Evolutionary conservation across 495 filamentous ascomycete genomes (phyloP).

Genomic region (Podospora didyma): DNA sequence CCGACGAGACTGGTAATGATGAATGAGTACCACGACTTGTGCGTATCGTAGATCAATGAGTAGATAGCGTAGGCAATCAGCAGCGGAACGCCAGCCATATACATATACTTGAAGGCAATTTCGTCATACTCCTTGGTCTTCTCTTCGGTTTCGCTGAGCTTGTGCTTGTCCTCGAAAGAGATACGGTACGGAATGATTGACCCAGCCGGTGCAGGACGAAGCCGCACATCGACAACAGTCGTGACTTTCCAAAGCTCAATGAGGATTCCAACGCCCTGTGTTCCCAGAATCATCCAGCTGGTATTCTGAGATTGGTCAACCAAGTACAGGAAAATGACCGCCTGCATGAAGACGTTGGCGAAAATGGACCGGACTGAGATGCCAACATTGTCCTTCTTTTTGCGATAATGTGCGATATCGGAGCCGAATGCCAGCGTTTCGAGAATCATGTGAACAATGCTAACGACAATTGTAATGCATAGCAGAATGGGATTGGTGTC

Average conservation of each 20-base stretch:
- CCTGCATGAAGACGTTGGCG: conserved; percentile 97
- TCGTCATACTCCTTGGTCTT: conserved; percentile 98
- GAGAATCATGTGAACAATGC: conserved; percentile 88
- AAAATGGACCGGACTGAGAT: conserved; percentile 94
- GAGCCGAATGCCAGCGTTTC: conserved; percentile 96
- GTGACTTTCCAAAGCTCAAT: conserved; percentile 98
- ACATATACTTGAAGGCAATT: conserved; percentile 96
- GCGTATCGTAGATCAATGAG: conserved; percentile 85
- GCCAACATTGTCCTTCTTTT: conserved; percentile 98
- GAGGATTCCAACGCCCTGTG: conserved; percentile 88
- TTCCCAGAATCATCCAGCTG: conserved; percentile 96
- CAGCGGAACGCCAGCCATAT: conserved; percentile 84
- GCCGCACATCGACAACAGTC: conserved; percentile 87
- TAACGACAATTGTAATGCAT: conserved; percentile 76
- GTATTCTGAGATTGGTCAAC: conserved; percentile 96
- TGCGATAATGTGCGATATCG: conserved; percentile 95
- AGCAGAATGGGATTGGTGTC: conserved; percentile 94
- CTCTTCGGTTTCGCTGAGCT: conserved; percentile 88
- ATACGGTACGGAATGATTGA: conserved; percentile 79
- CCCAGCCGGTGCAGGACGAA: conserved; percentile 62
- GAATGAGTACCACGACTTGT: conserved; percentile 98
- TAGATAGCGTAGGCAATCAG: conserved; percentile 85
- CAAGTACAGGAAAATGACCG: conserved; percentile 95
- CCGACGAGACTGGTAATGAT: conserved; percentile 87
- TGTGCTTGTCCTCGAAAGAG: conserved; percentile 93